phyloP scores from a whole-genome alignment of 306 rosid genomes.

The Acacia confusa region DNA sequence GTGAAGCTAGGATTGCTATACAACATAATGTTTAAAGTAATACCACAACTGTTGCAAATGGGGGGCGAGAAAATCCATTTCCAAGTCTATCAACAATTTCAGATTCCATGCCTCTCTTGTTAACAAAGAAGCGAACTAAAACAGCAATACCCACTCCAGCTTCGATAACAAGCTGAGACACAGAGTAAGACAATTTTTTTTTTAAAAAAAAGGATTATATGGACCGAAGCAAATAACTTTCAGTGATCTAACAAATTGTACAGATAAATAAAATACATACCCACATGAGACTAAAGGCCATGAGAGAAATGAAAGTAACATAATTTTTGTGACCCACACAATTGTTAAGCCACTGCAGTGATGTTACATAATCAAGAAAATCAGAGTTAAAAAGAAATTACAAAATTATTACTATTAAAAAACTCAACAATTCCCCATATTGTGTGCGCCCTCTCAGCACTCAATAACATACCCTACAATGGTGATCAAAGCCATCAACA shows the following conservation, averaged over 20 bases:
- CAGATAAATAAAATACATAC: constrained; percentile 49
- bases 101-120: constrained; percentile 83
- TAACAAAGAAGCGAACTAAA: constrained; percentile 87
- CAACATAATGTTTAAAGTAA: constrained; percentile 19
- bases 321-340: constrained; percentile 96
- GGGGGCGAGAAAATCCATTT: constrained; percentile 95
- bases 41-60: constrained; percentile 96
- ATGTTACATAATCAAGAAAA: constrained; percentile 40
- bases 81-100: constrained; percentile 93
- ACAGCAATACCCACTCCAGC: constrained; percentile 94
- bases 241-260: constrained; percentile 12
- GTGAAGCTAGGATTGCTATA: constrained; percentile 18
- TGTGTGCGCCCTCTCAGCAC: constrained; percentile 27
- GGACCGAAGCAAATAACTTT: constrained; percentile 27
- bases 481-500: constrained; percentile 97
- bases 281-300: constrained; percentile 91
- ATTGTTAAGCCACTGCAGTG: constrained; percentile 97
- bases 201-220: constrained; percentile 16
- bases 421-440: constrained; percentile 24
- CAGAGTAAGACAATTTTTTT: constrained; percentile 7
- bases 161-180: constrained; percentile 81
- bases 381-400: constrained; percentile 21
- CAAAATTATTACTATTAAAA: constrained; percentile 20
- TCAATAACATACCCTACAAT: constrained; percentile 76
- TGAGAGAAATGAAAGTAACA: constrained; percentile 79